These are phyloP conservation scores for Epichloe aotearoae DNA, from an alignment of 2,329 filamentous ascomycete genomes.

Conservation along the genomic window DNA sequence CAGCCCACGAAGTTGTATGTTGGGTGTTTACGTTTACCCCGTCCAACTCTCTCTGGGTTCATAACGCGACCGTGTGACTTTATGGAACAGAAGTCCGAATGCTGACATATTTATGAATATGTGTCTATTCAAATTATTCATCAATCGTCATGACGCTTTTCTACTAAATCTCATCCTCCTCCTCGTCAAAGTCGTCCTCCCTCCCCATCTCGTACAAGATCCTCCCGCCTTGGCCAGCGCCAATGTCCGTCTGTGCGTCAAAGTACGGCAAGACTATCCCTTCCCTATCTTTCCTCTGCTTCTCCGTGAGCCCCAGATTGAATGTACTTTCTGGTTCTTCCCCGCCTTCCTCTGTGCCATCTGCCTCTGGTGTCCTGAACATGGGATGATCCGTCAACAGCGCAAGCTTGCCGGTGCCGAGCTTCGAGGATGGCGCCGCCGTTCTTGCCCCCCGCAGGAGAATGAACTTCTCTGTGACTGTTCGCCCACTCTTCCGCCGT, in stretches of 20 bases:
- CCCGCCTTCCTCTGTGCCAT: conserved; percentile 26
- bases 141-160: conserved; percentile 33
- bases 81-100: too few relatives aligned
- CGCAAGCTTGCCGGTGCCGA: conserved; percentile 25
- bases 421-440: conserved; percentile 9
- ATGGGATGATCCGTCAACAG: conserved; percentile 67
- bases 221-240: conserved; percentile 71
- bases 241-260: conserved; percentile 76
- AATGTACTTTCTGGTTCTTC: conserved; percentile 65
- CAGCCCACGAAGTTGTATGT: background rate
- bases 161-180: conserved; percentile 80
- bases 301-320: conserved; percentile 74
- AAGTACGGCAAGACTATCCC: conserved; percentile 90
- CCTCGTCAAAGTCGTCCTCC: conserved; percentile 94
- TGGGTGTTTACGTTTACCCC: background rate
- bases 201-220: conserved; percentile 95
- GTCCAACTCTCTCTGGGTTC: background rate
- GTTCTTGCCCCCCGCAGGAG: conserved; percentile 15
- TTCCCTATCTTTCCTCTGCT: conserved; percentile 75
- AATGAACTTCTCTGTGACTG: conserved; percentile 56
- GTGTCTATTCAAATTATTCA: too few relatives aligned
- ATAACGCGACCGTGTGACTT: too few relatives aligned
- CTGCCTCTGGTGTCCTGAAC: conserved; percentile 37
- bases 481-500: conserved; percentile 66
- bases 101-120: too few relatives aligned